phyloP scores from a whole-genome alignment of 2,329 filamentous ascomycete genomes.

The Lizonia empirigonia region DNA sequence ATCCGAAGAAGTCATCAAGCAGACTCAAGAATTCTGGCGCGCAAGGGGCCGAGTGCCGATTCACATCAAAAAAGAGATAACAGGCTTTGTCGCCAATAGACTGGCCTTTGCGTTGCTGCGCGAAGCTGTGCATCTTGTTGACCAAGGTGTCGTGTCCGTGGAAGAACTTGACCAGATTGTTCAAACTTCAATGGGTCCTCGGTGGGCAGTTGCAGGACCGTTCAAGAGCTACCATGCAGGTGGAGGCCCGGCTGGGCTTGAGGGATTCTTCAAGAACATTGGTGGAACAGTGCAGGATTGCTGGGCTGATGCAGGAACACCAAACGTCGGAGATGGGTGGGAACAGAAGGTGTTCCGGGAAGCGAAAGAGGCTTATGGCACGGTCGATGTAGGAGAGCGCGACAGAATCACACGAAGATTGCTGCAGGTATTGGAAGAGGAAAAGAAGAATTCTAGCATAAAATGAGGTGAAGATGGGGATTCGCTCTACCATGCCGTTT shows the following conservation, averaged over 20 bases:
- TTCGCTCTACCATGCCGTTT: not conserved
- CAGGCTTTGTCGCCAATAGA: slow-evolving; percentile 64
- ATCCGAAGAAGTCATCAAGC: slow-evolving; percentile 42
- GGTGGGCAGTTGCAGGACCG: slow-evolving; percentile 51
- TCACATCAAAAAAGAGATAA: slow-evolving; percentile 57
- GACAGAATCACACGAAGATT: slow-evolving; percentile 52
- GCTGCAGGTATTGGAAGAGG: slow-evolving; percentile 47
- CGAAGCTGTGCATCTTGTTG: slow-evolving; percentile 62
- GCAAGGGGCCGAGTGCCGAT: slow-evolving; percentile 53
- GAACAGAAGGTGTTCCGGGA: slow-evolving; percentile 54
- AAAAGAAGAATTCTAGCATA: slow-evolving; percentile 18
- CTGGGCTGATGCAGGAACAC: slow-evolving; percentile 58
- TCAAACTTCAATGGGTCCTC: slow-evolving; percentile 35
- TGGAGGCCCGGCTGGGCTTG: slow-evolving; percentile 60
- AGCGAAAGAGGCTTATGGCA: slow-evolving; percentile 56
- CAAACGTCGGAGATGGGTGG: slow-evolving; percentile 53
- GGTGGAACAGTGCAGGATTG: slow-evolving; percentile 60
- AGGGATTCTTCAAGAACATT: slow-evolving; percentile 62
- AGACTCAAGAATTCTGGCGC: slow-evolving; percentile 56
- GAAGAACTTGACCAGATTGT: slow-evolving; percentile 60
- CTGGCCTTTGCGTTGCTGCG: slow-evolving; percentile 62
- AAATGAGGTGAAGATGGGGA: not conserved
- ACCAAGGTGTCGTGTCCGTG: slow-evolving; percentile 58
- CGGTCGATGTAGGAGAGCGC: slow-evolving; percentile 48
- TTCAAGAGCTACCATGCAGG: slow-evolving; percentile 66